Evolutionary conservation across 345 rosid species (phyloP).

Genomic region (Hevea brasiliensis): DNA sequence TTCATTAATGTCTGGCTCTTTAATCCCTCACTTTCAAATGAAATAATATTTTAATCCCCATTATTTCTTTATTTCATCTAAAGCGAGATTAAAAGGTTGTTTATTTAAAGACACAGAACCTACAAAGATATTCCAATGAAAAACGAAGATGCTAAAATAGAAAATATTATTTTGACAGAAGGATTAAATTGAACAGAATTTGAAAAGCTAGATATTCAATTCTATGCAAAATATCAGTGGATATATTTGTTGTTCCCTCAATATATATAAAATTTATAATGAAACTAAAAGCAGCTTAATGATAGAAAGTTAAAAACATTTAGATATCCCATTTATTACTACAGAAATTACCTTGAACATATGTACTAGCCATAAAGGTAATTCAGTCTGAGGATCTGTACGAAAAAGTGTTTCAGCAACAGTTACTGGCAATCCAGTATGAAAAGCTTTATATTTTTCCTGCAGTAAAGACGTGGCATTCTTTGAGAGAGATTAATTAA

Average conservation of each 20-base stretch:
- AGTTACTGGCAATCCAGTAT: constrained; percentile 72
- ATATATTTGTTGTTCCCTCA: too few relatives aligned
- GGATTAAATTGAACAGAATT: neutral
- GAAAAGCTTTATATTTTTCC: constrained; percentile 68
- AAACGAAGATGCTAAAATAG: too few relatives aligned
- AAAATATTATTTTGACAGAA: neutral
- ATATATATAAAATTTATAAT: neutral
- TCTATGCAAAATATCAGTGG: neutral
- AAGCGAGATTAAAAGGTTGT: neutral
- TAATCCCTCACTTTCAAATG: neutral
- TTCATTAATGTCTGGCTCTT: neutral
- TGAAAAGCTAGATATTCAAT: too few relatives aligned
- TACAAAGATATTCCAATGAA: neutral
- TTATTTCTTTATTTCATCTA: neutral
- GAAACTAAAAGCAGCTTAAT: neutral
- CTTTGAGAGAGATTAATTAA: neutral
- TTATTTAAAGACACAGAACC: neutral
- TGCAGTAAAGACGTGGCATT: constrained; percentile 33
- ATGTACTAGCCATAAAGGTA: constrained; percentile 91
- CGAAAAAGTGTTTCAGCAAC: constrained; percentile 94
- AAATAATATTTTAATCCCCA: neutral
- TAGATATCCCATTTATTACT: constrained; percentile 7
- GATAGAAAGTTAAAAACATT: neutral
- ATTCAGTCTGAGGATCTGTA: constrained; percentile 71
- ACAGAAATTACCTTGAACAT: constrained; percentile 82